Evolutionary conservation across 169 alveolate genomes (phyloP), one percentile per base, ranked within the genome.

Genomic region (Cryptosporidium xiaoi): DNA sequence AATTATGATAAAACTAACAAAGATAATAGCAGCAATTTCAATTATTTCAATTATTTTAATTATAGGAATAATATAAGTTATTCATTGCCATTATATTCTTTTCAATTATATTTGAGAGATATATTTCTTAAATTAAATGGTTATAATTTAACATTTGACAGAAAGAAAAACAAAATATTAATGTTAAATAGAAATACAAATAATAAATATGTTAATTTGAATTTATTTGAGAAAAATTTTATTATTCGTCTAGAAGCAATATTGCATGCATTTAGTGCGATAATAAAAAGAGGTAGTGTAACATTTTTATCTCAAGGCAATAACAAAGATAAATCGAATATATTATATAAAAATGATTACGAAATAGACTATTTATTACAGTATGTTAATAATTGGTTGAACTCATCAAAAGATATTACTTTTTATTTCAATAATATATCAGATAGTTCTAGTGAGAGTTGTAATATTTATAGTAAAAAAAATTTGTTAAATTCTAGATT

Each of bases 221-320:
- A 13, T 13, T 1, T 13, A 13, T 40, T 40, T 8, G 10, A 8
- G 15, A 66, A 66, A 20, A 24, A 64, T 53, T 53, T 69, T 1
- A 31, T 69, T 10, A 31, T 55, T 2, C 24, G 40, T 34, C 20
- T 69, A 0, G 87, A 77, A 20, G 65, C 87, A 5, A 36, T 60
- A 1, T 24, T 77, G 27, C 87, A 77, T 60, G 87, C 87, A 6
- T 77, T 77, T 60, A 77, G 87, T 60, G 87, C 87, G 16, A 44
- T 77, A 1, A 24, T 77, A 3, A 77, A 77, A 15, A 34, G 66
- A 2, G 87, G 77, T 10, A 20, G 36, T 5, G 58, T 64, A 2
- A 58, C 87, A 1, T 60, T 60, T 50, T 31, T 56, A 12, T 13
- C 51, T 2, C 20, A n/a, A 2, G 27, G 24, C 12, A 7, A 5